Base-by-base conservation (phyloP, 2,329 filamentous ascomycete genomes). In the Fusarium piperis region DNA sequence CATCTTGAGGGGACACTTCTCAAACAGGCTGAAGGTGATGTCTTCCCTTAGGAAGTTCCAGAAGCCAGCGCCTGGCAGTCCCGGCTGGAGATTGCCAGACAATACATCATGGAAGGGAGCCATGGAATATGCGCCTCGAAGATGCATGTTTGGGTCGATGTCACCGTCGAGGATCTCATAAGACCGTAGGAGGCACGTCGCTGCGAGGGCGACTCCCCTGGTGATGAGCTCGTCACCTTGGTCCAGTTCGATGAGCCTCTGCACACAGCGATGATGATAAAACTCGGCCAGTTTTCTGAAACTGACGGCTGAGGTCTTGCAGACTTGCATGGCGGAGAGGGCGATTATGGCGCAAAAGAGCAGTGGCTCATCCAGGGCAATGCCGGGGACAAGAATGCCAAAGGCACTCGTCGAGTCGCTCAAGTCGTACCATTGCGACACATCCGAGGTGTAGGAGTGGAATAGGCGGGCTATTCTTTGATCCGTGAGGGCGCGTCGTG, bases 31-130 rank as follows among this genome's bases (percentile, higher is more conserved):
- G n/a, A 86, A 85, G 0, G 85, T 87, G n/a, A 87, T 86, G 38
- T 87, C 85, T 72, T 87, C 85, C 1, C 85, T 81, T 0, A 87
- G 79, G 59, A 86, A 86, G 65, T 87, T 87, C 85, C 85, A 87
- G 61, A 85, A 84, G 0, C 85, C 85, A 1, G 84, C 81, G 4
- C 78, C 78, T 2, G 81, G 67, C 0, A 87, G 70, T 0, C 78
- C 78, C 3, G 75, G 64, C 0, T 73, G 70, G 2, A 73, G 41
- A 1, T 75, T 67, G 4, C 73, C 76, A 1, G 75, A 66, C 8
- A 74, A 62, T 2, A 75, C 62, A 59, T 35, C 74, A 9, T 76
- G 73, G 6, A 77, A 74, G 1, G 80, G 81, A 1, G 81, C 79
- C n/a, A 85, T 76, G 1, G 84, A 85, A 61, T 83, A 86, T 1